Base-by-base conservation (phyloP, 352 stramenopile genomes). In the Aphanomyces astaci region DNA sequence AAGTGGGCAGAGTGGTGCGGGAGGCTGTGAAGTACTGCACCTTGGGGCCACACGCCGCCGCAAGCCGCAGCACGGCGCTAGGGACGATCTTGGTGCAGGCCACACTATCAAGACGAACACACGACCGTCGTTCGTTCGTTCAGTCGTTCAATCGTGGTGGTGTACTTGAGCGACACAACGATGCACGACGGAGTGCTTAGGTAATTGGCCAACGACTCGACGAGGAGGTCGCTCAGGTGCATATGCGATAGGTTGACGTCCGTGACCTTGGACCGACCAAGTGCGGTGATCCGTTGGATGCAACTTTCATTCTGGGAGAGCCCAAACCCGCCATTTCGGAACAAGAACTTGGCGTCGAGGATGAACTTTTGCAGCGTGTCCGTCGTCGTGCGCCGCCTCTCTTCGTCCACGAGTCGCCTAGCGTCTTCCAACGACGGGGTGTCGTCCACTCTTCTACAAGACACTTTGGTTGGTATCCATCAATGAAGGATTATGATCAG, bases 311-410 rank as follows among this genome's bases (percentile, higher is more conserved):
- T 80, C 25, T 89, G 75, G 0, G 74, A 75, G n/a, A 73, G 75
- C 24, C 82, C 86, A 45, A 92, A 92, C 46, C 86, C 87, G 31
- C 84, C 81, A 39, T 79, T 80, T 51, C 79, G 80, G 59, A 87
- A 72, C 66, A 86, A 71, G 1, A 73, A 76, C 32, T 80, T 86
- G 46, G 84, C 77, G 33, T 92, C 84, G 60, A 83, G 87, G 22
- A 92, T 72, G 17, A 92, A 75, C 11, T 71, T 59, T 64, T 89
- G 79, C 66, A 88, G 88, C 17, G 79, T 64, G 22, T 92, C 79
- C 0, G 76, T 86, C 49, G 89, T 90, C 0, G 68, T 72, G 0
- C 66, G 66, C 10, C 81, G 80, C 59, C 78, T 88, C 70, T 92
- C 79, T 7, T 87, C 78, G 67, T 92, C 84, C 15, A 89, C 53